Conservation (phyloP, 2,329 filamentous ascomycete species). For the Ceratocystis huliohia region DNA sequence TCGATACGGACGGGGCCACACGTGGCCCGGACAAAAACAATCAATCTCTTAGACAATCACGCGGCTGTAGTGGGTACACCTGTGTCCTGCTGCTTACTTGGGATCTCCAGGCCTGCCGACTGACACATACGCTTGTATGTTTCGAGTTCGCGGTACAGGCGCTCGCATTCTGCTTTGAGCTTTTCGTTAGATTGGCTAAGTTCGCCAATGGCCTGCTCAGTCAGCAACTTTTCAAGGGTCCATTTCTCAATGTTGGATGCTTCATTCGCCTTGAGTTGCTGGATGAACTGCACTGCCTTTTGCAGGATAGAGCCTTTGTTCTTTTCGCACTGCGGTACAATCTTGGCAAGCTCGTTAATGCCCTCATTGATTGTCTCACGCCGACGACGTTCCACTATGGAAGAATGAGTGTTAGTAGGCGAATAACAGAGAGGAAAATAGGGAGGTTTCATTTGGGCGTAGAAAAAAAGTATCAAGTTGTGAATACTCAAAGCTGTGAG, state of each 20-base stretch:
- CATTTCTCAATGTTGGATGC: conserved; percentile 88
- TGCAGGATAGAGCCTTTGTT: conserved; percentile 96
- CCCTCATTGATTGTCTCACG: conserved; percentile 98
- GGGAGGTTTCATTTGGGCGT: not conserved
- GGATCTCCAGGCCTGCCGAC: conserved; percentile 40
- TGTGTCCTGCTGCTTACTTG: conserved; percentile 18
- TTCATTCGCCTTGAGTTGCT: conserved; percentile 87
- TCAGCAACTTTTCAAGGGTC: conserved; percentile 80
- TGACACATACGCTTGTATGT: conserved; percentile 63
- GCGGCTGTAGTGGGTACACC: conserved; percentile 8
- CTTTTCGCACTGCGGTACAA: conserved; percentile 95
- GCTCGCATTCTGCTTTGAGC: conserved; percentile 66
- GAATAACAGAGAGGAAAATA: not conserved
- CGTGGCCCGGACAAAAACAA: not conserved
- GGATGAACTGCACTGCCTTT: conserved; percentile 87
- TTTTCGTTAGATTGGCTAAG: conserved; percentile 79
- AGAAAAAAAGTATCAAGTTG: not conserved
- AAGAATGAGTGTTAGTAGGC: conserved; percentile 24
- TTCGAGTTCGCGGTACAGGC: conserved; percentile 64
- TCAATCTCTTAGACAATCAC: not conserved
- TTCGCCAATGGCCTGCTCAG: conserved; percentile 79
- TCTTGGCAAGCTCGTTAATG: conserved; percentile 95
- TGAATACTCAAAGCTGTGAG: not conserved
- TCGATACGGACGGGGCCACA: not conserved
- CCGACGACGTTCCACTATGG: conserved; percentile 77